A percentile compares a stretch with the other conserved stretches of the same genome.
Conservation (phyloP, 2,329 filamentous ascomycete genomes). For the Hypoxylon sp. region DNA sequence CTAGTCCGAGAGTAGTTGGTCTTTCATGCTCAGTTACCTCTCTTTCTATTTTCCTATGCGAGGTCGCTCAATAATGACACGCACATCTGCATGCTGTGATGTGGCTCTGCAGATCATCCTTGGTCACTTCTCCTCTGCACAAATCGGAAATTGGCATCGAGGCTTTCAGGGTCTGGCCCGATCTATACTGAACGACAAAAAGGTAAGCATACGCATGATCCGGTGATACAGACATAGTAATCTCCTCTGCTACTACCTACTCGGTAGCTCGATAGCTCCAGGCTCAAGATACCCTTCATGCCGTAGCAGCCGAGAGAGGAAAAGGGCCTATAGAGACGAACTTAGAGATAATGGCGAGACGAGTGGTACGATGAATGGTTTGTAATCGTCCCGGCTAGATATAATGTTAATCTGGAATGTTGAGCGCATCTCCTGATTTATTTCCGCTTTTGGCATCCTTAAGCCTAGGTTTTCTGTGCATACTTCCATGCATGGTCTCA, state of each 20-base stretch:
- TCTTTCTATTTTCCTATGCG: conserved; percentile 22
- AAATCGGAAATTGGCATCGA: conserved; percentile 20
- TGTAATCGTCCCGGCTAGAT: background rate
- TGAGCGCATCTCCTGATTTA: background rate
- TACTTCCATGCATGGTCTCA: conserved; percentile 19
- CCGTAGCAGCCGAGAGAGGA: conserved; percentile 9
- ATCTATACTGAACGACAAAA: conserved; percentile 23
- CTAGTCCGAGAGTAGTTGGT: conserved; percentile 31
- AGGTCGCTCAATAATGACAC: conserved; percentile 22
- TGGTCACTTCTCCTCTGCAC: conserved; percentile 16
- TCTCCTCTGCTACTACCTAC: conserved; percentile 5
- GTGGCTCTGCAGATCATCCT: conserved; percentile 27
- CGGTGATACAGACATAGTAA: conserved; percentile 24
- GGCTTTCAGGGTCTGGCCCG: conserved; percentile 30
- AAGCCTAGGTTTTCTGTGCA: conserved; percentile 10
- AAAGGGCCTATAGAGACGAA: conserved; percentile 3
- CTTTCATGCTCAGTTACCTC: conserved; percentile 22
- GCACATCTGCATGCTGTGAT: conserved; percentile 33
- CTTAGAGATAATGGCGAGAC: conserved; percentile 4
- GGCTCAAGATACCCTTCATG: conserved; percentile 6
- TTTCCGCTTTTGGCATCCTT: conserved; percentile 11
- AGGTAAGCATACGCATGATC: conserved; percentile 1
- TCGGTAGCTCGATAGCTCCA: conserved; percentile 9
- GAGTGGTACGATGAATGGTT: conserved; percentile 1
- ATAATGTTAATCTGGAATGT: conserved; percentile 6